Base-by-base conservation (phyloP, 768 basidiomycete species). In the Filobasidium floriforme region DNA sequence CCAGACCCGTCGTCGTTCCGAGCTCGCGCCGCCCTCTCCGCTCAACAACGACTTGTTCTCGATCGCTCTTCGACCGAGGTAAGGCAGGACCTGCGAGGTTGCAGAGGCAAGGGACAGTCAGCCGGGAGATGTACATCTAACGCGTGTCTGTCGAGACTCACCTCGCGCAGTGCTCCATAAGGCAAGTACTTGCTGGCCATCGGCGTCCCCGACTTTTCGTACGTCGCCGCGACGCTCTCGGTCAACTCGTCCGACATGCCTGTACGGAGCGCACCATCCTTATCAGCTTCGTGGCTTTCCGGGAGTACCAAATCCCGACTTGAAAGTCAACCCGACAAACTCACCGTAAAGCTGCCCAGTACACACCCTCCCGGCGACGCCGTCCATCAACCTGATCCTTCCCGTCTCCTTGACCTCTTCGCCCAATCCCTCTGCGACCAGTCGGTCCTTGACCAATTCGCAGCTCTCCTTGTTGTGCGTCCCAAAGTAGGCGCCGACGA, bases 1-100 rank as follows among this genome's bases (percentile, higher is more conserved):
- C 65, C 60, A 60, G 4, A 86, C 85, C 37, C 85, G 75, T 65
- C 76, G 77, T 26, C 87, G 80, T 76, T 90, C 89, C 26, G 81
- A 81, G 1, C 79, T 77, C 0, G 90, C 90, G 14, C 82, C 85
- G 1, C 88, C 88, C 28, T 77, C 76, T 22, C 84, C 79, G 41
- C 87, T 88, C 29, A 97, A 83, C 1, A 96, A 83, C 0, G 87
- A 87, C 78, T 91, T 93, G 81, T 97, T 96, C 85, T 96, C 92
- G 54, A 92, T 86, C 0, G 92, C 92, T 18, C 93, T 83, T 40
- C 92, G 84, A 46, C 87, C 84, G 10, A 96, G 83, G 76, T 94
- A 97, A 0, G 93, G 92, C 86, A 96, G 87, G 11, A 91, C 88
- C 46, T 49, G 46, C 32, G 32, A n/a, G n/a, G 43, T 19, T 10